These are phyloP conservation scores for Sugiyamaella xylanicola DNA, from an alignment of 1,139 yeast species.

Conservation along the genomic window DNA sequence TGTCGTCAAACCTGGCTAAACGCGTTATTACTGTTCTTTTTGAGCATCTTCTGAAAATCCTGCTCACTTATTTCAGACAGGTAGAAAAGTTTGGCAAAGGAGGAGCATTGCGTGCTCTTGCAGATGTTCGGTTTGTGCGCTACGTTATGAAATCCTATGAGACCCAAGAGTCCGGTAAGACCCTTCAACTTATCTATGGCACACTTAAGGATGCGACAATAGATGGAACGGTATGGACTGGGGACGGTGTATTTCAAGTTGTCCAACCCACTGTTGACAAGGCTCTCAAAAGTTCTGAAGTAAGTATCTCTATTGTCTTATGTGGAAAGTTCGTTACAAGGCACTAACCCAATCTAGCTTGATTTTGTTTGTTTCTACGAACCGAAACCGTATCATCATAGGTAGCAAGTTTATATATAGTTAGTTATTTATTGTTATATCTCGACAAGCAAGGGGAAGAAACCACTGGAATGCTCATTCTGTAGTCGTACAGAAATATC, in stretches of 20 bases:
- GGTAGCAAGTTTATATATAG: conserved; percentile 1
- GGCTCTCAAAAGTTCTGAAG: conserved; percentile 21
- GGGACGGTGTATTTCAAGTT: conserved; percentile 34
- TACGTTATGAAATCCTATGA: conserved; percentile 39
- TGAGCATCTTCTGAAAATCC: conserved; percentile 48
- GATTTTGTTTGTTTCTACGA: conserved; percentile 17
- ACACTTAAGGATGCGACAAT: conserved; percentile 35
- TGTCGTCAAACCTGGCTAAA: conserved; percentile 50
- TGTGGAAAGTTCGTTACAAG: not conserved
- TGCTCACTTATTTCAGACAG: conserved; percentile 50
- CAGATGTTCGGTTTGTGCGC: conserved; percentile 46
- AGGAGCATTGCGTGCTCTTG: conserved; percentile 45
- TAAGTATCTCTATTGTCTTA: conserved; percentile 1
- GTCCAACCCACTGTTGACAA: conserved; percentile 32
- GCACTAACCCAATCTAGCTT: conserved; percentile 13
- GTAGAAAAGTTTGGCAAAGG: conserved; percentile 43
- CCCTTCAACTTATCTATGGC: conserved; percentile 38
- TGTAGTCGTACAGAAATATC: no score
- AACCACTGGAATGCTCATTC: no score
- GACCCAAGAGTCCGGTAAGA: conserved; percentile 38
- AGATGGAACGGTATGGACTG: conserved; percentile 34
- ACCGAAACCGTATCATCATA: conserved; percentile 14
- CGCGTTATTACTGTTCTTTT: conserved; percentile 51
- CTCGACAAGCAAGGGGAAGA: not conserved
- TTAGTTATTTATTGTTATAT: not conserved